Percentiles rank a stretch among this genome's conserved stretches.
Evolutionary conservation across 768 basidiomycete species (phyloP).

Genomic region (Suillus ampliporus): DNA sequence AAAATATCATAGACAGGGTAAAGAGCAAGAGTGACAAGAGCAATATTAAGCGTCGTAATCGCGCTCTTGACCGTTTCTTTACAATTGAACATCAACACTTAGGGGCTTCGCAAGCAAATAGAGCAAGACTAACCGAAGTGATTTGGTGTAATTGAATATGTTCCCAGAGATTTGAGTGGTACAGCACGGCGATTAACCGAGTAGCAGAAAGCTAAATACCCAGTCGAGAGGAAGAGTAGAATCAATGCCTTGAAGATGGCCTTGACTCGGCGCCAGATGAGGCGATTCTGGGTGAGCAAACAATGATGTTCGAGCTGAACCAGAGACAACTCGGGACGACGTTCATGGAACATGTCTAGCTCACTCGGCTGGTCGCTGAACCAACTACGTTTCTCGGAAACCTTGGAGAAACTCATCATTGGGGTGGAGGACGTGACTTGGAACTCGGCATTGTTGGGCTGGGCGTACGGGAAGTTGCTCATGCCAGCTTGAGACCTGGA

Average conservation of each 20-base stretch:
- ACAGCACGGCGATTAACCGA: conserved; percentile 26
- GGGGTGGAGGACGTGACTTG: neutral
- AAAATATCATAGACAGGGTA: conserved; percentile 26
- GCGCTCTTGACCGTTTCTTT: conserved; percentile 34
- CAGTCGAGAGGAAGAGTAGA: conserved; percentile 33
- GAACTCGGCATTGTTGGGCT: neutral
- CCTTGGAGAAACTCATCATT: neutral
- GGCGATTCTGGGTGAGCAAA: neutral
- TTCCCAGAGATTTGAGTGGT: conserved; percentile 31
- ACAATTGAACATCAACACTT: neutral
- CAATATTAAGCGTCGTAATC: conserved; percentile 33
- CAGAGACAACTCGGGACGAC: neutral
- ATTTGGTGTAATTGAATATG: conserved; percentile 24
- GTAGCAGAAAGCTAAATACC: conserved; percentile 36
- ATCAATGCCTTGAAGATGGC: conserved; percentile 23
- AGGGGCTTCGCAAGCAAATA: neutral
- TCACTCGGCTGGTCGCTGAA: neutral
- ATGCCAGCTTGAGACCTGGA: neutral
- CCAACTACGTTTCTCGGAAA: neutral
- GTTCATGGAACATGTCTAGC: neutral
- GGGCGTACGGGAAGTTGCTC: neutral
- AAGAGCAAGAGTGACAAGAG: conserved; percentile 35
- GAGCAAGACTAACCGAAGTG: conserved; percentile 24
- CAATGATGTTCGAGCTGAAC: neutral
- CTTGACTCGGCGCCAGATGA: conserved; percentile 17